Percentiles rank a stretch among this genome's conserved stretches.
phyloP scores from a whole-genome alignment of 2,329 filamentous ascomycete species.

The Lasiodiplodia gonubiensis region DNA sequence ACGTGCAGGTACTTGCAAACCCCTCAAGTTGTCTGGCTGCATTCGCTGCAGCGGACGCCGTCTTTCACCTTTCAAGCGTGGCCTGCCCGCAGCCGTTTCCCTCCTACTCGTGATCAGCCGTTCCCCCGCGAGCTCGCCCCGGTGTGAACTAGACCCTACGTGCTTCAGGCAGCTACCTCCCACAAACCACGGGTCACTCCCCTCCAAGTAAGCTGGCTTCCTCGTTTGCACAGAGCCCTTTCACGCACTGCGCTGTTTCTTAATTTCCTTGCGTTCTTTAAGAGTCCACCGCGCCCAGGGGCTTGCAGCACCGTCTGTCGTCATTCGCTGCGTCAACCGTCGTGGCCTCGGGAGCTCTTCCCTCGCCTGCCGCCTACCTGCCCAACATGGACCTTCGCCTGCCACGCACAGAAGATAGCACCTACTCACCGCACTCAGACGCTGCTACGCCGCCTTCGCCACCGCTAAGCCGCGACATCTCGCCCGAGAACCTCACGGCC shows the following conservation, averaged over 20 bases:
- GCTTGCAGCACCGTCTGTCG: constrained; percentile 21
- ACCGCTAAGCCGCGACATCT: constrained; percentile 5
- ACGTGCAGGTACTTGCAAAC: constrained; percentile 5
- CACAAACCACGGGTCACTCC: constrained; percentile 8
- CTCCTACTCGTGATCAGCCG: constrained; percentile 22
- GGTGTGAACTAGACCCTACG: constrained; percentile 15
- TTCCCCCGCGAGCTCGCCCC: constrained; percentile 23
- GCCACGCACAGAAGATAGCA: constrained; percentile 24
- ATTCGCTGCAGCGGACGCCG: not conserved
- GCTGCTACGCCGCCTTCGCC: constrained; percentile 13
- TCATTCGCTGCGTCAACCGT: constrained; percentile 19
- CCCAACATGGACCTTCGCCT: constrained; percentile 25
- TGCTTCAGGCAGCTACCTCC: constrained; percentile 22
- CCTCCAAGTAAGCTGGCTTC: constrained; percentile 27
- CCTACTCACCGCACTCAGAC: constrained; percentile 25
- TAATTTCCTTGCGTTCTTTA: constrained; percentile 14
- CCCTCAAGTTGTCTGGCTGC: not conserved
- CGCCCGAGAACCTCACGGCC: constrained; percentile 16
- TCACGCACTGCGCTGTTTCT: constrained; percentile 19
- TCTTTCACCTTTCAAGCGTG: not conserved
- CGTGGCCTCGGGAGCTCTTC: constrained; percentile 24
- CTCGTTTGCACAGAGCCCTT: not conserved
- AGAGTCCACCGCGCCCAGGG: constrained; percentile 16
- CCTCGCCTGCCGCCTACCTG: constrained; percentile 11
- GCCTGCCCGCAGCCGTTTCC: constrained; percentile 7